Evolutionary conservation across 2,329 filamentous ascomycete species (phyloP), one percentile per base, ranked within the genome.

Genomic region (Neospermospora avenae): DNA sequence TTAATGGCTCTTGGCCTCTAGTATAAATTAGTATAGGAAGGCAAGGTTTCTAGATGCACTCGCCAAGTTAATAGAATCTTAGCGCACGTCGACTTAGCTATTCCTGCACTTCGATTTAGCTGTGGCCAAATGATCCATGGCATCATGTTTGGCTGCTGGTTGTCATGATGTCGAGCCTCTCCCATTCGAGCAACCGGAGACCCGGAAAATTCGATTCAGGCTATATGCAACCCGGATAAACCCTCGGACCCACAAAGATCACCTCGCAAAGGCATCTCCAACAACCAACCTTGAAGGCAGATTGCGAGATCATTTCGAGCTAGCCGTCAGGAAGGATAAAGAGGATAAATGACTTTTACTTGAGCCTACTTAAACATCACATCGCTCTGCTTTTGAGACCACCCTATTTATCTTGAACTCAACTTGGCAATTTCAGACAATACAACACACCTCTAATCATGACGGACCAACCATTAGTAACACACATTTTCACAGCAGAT

Each of bases 401-500:
- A 31, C 13, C 16, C 22, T 45, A 14, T 28, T 6, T 13, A 14
- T 11, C 3, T 13, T 14, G 28, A 10, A 18, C 13, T 3, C 5
- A 48, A 20, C n/a, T 18, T 20, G 28, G 28, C 20, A 18, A 13
- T 18, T 28, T 11, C 13, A 28, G 20, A 6, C 4, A 16, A 20
- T 11, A 34, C 16, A 5, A 31, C 24, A n/a, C 8, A 45, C 11
- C 22, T 8, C 6, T 41, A 35, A 59, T 41, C 18, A 59, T 63
- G 62, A 56, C 62, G 13, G 53, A 55, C 44, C 46, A 68, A 62
- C 87, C 88, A 48, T 81, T 92, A 63, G 87, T 92, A 69, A 86
- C 80, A n/a, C 82, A 89, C 74, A 77, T 91, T 70, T 93, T 88
- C 80, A 92, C 88, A 13, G 89, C 89, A 20, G 89, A 93, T 74